Conservation (phyloP, 1,139 yeast genomes). For the Yamadazyma diddensiae region DNA sequence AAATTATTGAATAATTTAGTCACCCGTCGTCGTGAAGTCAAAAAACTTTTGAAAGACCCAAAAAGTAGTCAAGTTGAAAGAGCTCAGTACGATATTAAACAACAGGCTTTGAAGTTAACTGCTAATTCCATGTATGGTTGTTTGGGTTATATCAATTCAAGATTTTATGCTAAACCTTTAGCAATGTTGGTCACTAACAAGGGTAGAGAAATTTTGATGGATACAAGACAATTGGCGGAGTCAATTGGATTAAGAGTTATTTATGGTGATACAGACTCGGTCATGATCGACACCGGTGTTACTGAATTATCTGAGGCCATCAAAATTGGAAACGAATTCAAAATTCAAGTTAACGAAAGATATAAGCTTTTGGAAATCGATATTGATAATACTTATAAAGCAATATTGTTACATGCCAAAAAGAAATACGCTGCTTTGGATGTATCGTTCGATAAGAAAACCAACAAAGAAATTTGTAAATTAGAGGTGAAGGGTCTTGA, state of each 20-base stretch:
- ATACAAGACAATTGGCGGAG: slow-evolving; percentile 91
- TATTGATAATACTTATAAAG: slow-evolving; percentile 87
- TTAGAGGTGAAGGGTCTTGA: slow-evolving; percentile 96
- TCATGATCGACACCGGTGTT: slow-evolving; percentile 93
- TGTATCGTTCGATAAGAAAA: slow-evolving; percentile 43
- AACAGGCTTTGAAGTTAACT: slow-evolving; percentile 92
- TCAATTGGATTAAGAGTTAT: slow-evolving; percentile 78
- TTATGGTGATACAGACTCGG: slow-evolving; percentile 99
- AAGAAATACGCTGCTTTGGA: slow-evolving; percentile 96
- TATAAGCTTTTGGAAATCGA: slow-evolving; percentile 89
- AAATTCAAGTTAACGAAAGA: slow-evolving; percentile 80
- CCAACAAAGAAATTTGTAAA: slow-evolving; percentile 49
- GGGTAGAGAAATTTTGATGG: slow-evolving; percentile 94
- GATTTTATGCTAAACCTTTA: slow-evolving; percentile 93
- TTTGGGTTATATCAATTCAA: slow-evolving; percentile 85
- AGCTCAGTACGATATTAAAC: slow-evolving; percentile 90
- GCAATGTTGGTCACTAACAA: slow-evolving; percentile 95
- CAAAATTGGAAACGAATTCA: slow-evolving; percentile 81
- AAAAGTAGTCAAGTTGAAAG: slow-evolving; percentile 58
- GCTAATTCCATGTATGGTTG: slow-evolving; percentile 99
- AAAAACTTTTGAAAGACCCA: slow-evolving; percentile 77
- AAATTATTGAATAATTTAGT: slow-evolving; percentile 79
- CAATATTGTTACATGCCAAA: slow-evolving; percentile 86
- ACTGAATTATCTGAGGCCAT: slow-evolving; percentile 69
- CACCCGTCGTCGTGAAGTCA: slow-evolving; percentile 89